Evolutionary conservation across 75 land plant genomes (phyloP), one percentile per base, ranked within the genome.

Genomic region (Selaginella tamariscina): DNA sequence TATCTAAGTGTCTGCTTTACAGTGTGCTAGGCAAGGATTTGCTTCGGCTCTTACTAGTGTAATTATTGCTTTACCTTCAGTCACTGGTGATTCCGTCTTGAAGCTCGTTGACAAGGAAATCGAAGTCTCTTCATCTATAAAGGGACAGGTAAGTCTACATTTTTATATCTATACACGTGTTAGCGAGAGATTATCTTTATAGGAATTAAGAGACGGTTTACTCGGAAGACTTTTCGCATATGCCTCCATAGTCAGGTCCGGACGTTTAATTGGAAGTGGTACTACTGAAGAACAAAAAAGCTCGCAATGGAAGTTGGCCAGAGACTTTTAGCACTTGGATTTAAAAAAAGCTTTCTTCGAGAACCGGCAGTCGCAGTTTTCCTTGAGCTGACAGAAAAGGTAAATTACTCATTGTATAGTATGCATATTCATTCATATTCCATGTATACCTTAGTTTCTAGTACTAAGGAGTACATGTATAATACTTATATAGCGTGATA

Each of bases 1-100:
- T 39, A 5, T 39, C 49, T 39, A 5, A 39, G 49, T 15, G 49
- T 39, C 11, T 39, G 49, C 5, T 77, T 23, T 80, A 56, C 70
- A 94, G 98, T 83, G 83, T 79, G 88, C 98, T 54, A 90, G 98
- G 74, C 96, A 90, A 79, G 98, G 96, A 27, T 94, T 94, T 81
- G 85, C 98, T 2, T 44, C 81, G 49, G 98, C 83, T 24, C 73
- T 94, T 68, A 65, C 96, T 65, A n/a, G 73, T 54, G 76, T 85
- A 22, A 64, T 87, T 22, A 69, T 73, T 8, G 68, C 73, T 1
- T 66, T 90, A 67, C 75, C 79, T 29, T 68, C 56, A 49, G 68
- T 94, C 31, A 75, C 74, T 29, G 39, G 84, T 60, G 82, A 82
- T 18, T 65, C 91, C 0, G 30, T 94, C 56, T 56, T 94, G 71